Base-by-base conservation (phyloP, 164 flowering plant species). In the Akebia trifoliata region DNA sequence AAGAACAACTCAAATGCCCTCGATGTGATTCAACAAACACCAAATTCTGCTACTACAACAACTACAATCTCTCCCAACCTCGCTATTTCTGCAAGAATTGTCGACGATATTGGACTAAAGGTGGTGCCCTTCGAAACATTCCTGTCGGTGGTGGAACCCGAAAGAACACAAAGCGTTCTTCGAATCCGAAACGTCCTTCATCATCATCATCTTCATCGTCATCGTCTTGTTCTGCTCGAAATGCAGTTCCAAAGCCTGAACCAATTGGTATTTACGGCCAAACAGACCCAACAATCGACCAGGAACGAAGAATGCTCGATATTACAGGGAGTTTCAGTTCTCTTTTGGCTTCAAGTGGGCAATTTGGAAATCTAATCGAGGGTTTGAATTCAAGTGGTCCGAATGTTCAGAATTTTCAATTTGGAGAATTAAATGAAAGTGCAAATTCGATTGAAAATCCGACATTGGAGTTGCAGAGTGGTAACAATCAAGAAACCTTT, bases 21-120 rank as follows among this genome's bases (percentile, higher is more conserved):
- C 77, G 90, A 4, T 87, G 95, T 53, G 95, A 85, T 3, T 87
- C 91, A 2, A 22, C 77, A 38, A 81, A 87, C 80, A 87, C 95
- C 54, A 87, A 87, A 57, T 87, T 71, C 71, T 71, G 74, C 42
- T 71, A 71, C 60, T 71, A 66, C 64, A 71, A 71, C 70, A 71
- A 71, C 57, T 71, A 71, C 61, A 71, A 71, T 43, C 68, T 71
- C 44, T 71, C 74, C 21, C 74, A 71, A 29, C 74, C 74, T 2
- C 70, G 74, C 64, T 68, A 71, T 40, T 71, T 62, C 65, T 71
- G 71, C 70, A 71, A 71, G 57, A 62, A 63, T 43, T 71, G 74
- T 50, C 37, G 70, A 6, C 63, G 71, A 8, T 71, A 71, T 35
- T 71, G 74, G 74, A 71, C 74, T 28, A 66, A 66, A 58, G 74